phyloP scores from a whole-genome alignment of 139 green algal genomes.

The Astrephomene gubernaculifera region DNA sequence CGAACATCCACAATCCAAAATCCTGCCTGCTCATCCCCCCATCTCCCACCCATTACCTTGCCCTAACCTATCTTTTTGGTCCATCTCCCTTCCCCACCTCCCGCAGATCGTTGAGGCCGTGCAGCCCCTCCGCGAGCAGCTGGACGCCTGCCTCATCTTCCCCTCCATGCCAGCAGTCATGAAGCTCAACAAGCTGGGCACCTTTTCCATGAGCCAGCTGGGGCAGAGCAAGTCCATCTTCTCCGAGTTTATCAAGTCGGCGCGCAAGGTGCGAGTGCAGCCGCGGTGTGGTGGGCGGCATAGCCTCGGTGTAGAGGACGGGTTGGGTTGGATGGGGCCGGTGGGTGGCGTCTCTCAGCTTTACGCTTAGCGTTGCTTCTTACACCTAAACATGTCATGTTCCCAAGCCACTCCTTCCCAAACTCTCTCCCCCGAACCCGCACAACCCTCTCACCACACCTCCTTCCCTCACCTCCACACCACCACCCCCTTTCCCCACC shows the following conservation, averaged over 20 bases:
- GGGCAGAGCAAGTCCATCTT: slow-evolving; percentile 96
- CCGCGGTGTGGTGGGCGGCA: no score
- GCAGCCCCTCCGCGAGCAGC: slow-evolving; percentile 74
- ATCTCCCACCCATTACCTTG: no score
- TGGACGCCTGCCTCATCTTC: slow-evolving; percentile 99
- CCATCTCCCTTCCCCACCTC: not conserved
- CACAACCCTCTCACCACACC: not conserved
- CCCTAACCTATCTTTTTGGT: not conserved
- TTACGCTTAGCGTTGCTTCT: no score
- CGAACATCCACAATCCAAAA: no score
- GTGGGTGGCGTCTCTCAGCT: no score
- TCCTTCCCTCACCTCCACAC: not conserved
- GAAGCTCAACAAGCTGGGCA: slow-evolving; percentile 99
- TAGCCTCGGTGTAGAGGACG: no score
- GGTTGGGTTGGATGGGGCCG: no score
- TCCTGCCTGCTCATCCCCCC: no score
- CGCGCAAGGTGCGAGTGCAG: slow-evolving; percentile 51
- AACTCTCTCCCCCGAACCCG: not conserved
- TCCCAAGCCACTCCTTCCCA: not conserved
- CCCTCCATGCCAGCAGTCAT: slow-evolving; percentile 99
- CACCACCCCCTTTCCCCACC: not conserved
- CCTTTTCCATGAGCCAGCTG: slow-evolving; percentile 98
- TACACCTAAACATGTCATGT: no score
- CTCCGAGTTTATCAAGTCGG: slow-evolving; percentile 95
- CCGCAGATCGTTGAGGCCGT: slow-evolving; percentile 90